Conservation (phyloP, 2,329 filamentous ascomycete species). For the Simplicillium sp. region DNA sequence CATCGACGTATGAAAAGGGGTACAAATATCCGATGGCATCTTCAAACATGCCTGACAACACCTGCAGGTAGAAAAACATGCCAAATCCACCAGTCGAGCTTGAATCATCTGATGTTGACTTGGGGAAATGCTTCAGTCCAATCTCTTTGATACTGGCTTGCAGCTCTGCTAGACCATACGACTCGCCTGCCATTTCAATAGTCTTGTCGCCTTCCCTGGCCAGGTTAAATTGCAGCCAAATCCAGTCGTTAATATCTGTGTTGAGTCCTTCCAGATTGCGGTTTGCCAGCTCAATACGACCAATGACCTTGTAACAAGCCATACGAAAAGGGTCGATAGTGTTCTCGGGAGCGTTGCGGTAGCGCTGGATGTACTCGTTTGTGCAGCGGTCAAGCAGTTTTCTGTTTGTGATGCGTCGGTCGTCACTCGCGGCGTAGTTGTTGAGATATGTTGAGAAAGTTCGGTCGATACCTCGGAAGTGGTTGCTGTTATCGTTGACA, state of each 20-base stretch:
- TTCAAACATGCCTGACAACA: conserved; percentile 88
- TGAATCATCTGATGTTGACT: conserved; percentile 65
- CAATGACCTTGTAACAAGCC: conserved; percentile 96
- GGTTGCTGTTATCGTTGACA: conserved; percentile 66
- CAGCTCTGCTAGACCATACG: conserved; percentile 57
- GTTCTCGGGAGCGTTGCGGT: conserved; percentile 74
- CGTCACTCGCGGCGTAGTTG: conserved; percentile 67
- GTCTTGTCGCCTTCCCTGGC: conserved; percentile 55
- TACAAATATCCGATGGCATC: conserved; percentile 88
- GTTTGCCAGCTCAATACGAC: conserved; percentile 61
- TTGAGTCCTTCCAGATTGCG: conserved; percentile 54
- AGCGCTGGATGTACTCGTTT: conserved; percentile 79
- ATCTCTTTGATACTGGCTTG: conserved; percentile 79
- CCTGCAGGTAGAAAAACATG: conserved; percentile 88
- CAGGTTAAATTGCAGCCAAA: conserved; percentile 64
- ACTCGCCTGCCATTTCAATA: conserved; percentile 56
- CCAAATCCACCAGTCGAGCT: conserved; percentile 60
- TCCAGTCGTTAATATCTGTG: conserved; percentile 59
- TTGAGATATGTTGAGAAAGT: conserved; percentile 84
- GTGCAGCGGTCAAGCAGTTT: conserved; percentile 81
- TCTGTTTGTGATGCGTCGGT: conserved; percentile 61
- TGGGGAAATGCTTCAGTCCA: conserved; percentile 82
- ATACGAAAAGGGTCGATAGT: conserved; percentile 90
- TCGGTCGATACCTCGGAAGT: conserved; percentile 84
- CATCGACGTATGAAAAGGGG: conserved; percentile 82